These are phyloP conservation scores for Pseudogymnoascus sp. DNA, from an alignment of 2,329 filamentous ascomycete genomes.

Conservation along the genomic window DNA sequence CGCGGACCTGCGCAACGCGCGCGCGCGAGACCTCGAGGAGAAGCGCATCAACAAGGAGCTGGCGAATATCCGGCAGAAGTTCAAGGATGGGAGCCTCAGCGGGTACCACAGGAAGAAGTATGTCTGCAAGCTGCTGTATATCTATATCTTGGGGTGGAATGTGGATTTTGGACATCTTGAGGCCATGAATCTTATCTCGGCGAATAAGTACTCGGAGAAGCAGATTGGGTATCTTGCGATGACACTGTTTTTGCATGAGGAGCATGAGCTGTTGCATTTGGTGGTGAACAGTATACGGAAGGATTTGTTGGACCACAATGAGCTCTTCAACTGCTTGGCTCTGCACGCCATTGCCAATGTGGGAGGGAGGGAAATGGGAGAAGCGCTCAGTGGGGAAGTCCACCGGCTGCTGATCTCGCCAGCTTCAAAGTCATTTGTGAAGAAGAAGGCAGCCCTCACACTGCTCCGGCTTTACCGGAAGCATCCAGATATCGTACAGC, in stretches of 20 bases:
- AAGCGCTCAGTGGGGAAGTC: constrained; percentile 84
- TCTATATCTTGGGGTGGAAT: constrained; percentile 98
- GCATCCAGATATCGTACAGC: constrained; percentile 84
- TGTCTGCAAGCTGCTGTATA: constrained; percentile 93
- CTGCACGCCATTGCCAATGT: constrained; percentile 98
- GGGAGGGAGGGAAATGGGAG: constrained; percentile 92
- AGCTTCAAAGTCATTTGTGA: constrained; percentile 95
- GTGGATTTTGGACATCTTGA: constrained; percentile 98
- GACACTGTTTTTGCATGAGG: constrained; percentile 92
- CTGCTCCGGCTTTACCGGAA: constrained; percentile 91
- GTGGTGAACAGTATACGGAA: constrained; percentile 99
- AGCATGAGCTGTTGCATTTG: constrained; percentile 90
- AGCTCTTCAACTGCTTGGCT: constrained; percentile 94
- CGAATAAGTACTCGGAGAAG: constrained; percentile 96
- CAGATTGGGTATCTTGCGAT: constrained; percentile 98
- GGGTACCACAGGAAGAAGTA: constrained; percentile 99
- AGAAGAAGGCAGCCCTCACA: constrained; percentile 96
- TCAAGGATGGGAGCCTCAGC: constrained; percentile 71
- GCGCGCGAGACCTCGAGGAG: constrained; percentile 92
- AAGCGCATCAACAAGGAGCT: constrained; percentile 99
- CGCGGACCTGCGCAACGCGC: constrained; percentile 87
- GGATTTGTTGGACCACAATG: constrained; percentile 88
- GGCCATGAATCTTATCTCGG: constrained; percentile 94
- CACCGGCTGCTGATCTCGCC: constrained; percentile 91
- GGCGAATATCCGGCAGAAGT: constrained; percentile 70